Evolutionary conservation across 176 grass and related monocot species (phyloP), one percentile per base, ranked within the genome.

Genomic region (Raddia guianensis): DNA sequence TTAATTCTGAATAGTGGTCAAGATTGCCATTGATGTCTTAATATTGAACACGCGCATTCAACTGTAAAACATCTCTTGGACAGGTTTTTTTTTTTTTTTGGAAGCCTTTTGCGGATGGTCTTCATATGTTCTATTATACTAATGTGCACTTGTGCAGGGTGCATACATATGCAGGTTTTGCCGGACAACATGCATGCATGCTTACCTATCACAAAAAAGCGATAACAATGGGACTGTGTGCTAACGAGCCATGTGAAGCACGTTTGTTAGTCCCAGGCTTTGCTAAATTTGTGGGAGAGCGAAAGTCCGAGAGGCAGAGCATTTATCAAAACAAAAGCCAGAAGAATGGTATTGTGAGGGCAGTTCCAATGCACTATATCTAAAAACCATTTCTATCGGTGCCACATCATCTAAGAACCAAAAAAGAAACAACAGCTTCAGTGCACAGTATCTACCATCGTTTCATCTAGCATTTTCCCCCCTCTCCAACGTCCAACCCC

Each of bases 291-390:
- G 2, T 35, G 34, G 33, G 13, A 64, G 18, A 68, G 5, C 34
- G 12, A 8, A 14, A 34, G 12, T 0, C 6, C 15, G 10, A 50
- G 20, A 66, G 73, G 57, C 51, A 35, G 27, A 48, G 27, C 19
- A 50, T 75, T 32, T 54, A 82, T 70, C 59, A 37, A 79, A 68
- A 79, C 56, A 49, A 63, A 21, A 32, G 15, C 34, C 15, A 43
- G 78, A 74, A 52, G 32, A 62, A 74, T 27, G 62, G 27, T 66
- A 59, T 16, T 32, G 3, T 34, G 40, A 67, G 47, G 27, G 27
- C 27, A 27, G 27, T 27, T 27, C 27, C 27, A 27, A 27, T 27
- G 27, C 27, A 27, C 27, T 27, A 1, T 27, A 27, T 27, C 27
- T 27, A 27, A 27, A 27, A 27, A 27, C 27, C 27, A 27, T 27